These are phyloP conservation scores for Trypanosoma cruzi DNA, from an alignment of 208 protist species.

Conservation along the genomic window DNA sequence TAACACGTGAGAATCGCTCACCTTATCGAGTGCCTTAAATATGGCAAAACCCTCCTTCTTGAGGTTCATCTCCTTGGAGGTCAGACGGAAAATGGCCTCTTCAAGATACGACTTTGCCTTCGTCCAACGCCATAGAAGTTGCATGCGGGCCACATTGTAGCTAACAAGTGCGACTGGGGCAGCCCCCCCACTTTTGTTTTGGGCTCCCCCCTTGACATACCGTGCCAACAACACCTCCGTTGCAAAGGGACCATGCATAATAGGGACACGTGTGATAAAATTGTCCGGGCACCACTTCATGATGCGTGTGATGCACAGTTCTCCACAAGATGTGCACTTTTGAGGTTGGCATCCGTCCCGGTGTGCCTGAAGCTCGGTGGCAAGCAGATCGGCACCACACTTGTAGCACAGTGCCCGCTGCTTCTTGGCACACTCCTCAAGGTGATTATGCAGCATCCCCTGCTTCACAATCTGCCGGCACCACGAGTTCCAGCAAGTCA, in stretches of 20 bases:
- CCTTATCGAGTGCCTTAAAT: constrained; percentile 84
- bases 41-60: constrained; percentile 89
- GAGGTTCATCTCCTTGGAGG: constrained; percentile 88
- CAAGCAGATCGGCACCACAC: constrained; percentile 70
- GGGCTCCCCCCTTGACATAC: constrained; percentile 21
- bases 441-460: constrained; percentile 67
- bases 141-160: constrained; percentile 77
- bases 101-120: constrained; percentile 80
- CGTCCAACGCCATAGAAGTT: constrained; percentile 86
- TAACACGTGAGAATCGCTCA: constrained; percentile 73
- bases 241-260: constrained; percentile 64
- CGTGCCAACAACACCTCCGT: constrained; percentile 45
- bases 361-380: constrained; percentile 71
- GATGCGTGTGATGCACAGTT: constrained; percentile 86
- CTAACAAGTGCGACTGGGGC: constrained; percentile 27
- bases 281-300: constrained; percentile 80
- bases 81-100: constrained; percentile 77
- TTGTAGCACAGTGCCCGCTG: constrained; percentile 81
- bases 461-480: constrained; percentile 83
- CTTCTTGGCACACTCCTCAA: constrained; percentile 76
- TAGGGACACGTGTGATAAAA: constrained; percentile 34
- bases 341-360: constrained; percentile 74
- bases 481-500: constrained; percentile 90
- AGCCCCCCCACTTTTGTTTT: background rate
- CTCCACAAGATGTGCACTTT: constrained; percentile 66